Percentiles rank a stretch among this genome's conserved stretches.
phyloP scores from a whole-genome alignment of 805 yeast species.

The Sungouiella blattae region DNA sequence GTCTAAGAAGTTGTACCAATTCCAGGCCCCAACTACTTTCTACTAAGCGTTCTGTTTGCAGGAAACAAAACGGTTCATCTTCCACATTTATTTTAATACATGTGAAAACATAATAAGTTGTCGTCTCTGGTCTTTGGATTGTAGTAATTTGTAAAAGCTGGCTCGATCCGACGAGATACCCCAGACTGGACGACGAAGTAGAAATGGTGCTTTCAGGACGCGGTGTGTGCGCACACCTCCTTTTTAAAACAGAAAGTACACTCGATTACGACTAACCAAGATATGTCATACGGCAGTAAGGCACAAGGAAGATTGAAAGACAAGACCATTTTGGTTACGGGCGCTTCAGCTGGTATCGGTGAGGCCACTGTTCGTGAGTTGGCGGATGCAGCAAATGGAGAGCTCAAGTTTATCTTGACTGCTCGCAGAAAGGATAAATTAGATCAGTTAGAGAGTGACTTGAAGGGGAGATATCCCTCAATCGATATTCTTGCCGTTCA shows the following conservation, averaged over 20 bases:
- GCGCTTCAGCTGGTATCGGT: constrained; percentile 96
- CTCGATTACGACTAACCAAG: no score
- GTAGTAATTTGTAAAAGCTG: no score
- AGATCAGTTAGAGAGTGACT: constrained; percentile 43
- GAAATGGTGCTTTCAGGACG: no score
- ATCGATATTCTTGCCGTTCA: constrained; percentile 56
- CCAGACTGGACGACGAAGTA: no score
- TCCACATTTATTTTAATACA: constrained; percentile 16
- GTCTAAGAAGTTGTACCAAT: constrained; percentile 81
- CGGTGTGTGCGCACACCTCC: no score
- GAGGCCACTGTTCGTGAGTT: constrained; percentile 86
- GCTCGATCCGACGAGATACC: no score
- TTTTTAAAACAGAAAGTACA: no score
- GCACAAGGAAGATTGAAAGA: constrained; percentile 81
- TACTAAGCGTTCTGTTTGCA: constrained; percentile 53
- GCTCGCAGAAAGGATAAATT: constrained; percentile 75
- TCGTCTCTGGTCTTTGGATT: no score
- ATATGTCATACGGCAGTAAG: constrained; percentile 65
- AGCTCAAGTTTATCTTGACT: constrained; percentile 64
- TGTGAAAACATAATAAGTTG: constrained; percentile 13
- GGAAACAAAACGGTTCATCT: constrained; percentile 3
- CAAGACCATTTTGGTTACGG: constrained; percentile 80
- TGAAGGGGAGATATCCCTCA: constrained; percentile 47
- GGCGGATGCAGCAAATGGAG: constrained; percentile 76
- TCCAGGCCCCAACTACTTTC: constrained; percentile 96